phyloP scores from a whole-genome alignment of 305 asterid genomes.

The Coffea humblotiana region DNA sequence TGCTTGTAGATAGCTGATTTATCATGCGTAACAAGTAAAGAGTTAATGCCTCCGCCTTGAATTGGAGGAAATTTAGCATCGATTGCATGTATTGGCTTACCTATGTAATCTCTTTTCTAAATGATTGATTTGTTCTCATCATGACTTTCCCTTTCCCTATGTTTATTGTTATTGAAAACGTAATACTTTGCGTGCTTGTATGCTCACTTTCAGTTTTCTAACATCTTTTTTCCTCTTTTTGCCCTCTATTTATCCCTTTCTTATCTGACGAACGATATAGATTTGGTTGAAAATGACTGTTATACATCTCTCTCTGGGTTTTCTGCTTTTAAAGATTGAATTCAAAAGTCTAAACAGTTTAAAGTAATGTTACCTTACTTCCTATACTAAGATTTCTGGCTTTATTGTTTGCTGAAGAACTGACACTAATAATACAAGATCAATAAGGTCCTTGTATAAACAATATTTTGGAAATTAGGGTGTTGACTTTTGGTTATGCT shows the following conservation, averaged over 20 bases:
- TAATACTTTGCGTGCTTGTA: not conserved
- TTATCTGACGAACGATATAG: no score
- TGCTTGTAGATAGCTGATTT: not conserved
- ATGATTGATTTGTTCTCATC: not conserved
- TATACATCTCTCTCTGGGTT: no score
- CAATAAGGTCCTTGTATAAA: not conserved
- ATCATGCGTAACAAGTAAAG: not conserved
- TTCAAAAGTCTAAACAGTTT: not conserved
- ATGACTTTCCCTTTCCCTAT: not conserved
- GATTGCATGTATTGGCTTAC: not conserved
- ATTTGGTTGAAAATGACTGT: not conserved
- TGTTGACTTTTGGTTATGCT: not conserved
- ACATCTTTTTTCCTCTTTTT: not conserved
- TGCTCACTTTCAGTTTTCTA: not conserved
- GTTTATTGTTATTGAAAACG: not conserved
- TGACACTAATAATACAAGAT: not conserved
- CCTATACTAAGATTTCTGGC: not conserved
- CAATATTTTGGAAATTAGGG: not conserved
- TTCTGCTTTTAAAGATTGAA: not conserved
- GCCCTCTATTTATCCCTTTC: not conserved
- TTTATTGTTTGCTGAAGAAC: not conserved
- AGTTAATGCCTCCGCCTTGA: not conserved
- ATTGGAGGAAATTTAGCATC: not conserved
- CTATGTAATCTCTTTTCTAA: not conserved
- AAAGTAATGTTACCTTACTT: not conserved